phyloP scores from a whole-genome alignment of 192 early-diverging fungal genomes.

The Podila clonocystis region DNA sequence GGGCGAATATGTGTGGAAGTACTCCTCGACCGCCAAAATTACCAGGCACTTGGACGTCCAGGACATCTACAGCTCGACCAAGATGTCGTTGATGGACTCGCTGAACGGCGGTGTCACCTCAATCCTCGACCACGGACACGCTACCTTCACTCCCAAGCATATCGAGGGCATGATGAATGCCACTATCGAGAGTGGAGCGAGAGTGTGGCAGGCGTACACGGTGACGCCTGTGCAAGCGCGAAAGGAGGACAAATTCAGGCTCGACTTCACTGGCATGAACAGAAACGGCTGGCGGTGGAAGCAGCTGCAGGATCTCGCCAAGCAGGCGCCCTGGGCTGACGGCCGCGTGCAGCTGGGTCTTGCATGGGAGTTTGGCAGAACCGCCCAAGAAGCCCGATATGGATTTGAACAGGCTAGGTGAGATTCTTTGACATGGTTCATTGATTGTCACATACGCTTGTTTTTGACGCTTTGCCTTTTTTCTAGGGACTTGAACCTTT shows the following conservation, averaged over 20 bases:
- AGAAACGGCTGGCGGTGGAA: background rate
- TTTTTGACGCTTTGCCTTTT: no score
- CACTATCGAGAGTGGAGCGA: background rate
- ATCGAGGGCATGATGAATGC: background rate
- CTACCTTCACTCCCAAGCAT: background rate
- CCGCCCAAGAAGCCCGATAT: background rate
- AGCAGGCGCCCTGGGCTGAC: conserved; percentile 3
- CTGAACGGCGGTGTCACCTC: background rate
- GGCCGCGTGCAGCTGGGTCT: conserved; percentile 6
- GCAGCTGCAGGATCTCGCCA: no score
- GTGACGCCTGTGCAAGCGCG: background rate
- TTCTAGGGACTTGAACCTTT: no score
- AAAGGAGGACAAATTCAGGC: background rate
- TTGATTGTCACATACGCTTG: no score
- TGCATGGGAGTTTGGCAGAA: background rate
- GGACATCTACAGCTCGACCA: background rate
- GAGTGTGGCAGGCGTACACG: conserved; percentile 2
- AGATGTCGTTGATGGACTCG: background rate
- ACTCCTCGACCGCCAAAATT: background rate
- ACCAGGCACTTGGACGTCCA: background rate
- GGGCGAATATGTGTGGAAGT: conserved; percentile 1
- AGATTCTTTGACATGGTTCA: no score
- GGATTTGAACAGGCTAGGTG: background rate
- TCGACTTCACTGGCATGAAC: background rate
- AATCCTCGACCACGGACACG: conserved; percentile 1